Evolutionary conservation across 148 eudicot genomes (phyloP).

Genomic region (Fagopyrum tataricum): DNA sequence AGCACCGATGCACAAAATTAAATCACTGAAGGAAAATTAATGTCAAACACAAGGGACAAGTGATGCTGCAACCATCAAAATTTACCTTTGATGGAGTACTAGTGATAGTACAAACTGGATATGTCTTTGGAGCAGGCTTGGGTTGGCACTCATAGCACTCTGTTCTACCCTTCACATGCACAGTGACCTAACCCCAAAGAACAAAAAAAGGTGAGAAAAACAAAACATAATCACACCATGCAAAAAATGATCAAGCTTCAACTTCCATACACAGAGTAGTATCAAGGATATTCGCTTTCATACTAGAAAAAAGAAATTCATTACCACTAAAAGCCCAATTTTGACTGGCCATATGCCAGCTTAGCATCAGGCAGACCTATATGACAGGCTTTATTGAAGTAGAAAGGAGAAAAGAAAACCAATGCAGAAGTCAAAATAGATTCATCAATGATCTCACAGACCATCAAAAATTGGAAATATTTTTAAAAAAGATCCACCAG

Average conservation of each 20-base stretch:
- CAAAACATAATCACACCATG: not conserved
- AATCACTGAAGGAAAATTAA: constrained; percentile 2
- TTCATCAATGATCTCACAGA: not conserved
- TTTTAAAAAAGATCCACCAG: not conserved
- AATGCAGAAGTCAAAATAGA: not conserved
- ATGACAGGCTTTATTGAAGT: not conserved
- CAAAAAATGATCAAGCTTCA: not conserved
- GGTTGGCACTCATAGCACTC: constrained; percentile 98
- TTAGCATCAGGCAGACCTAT: constrained; percentile 6
- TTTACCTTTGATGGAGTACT: constrained; percentile 95
- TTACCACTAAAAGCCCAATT: not conserved
- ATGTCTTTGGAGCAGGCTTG: constrained; percentile 91
- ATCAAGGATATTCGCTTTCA: not conserved
- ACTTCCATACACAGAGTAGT: not conserved
- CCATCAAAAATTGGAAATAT: not conserved
- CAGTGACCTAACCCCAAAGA: constrained; percentile 59
- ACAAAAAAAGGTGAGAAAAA: constrained; percentile 7
- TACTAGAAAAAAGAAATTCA: not conserved
- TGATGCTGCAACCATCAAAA: constrained; percentile 1
- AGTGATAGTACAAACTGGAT: constrained; percentile 99
- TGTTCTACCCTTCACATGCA: constrained; percentile 79
- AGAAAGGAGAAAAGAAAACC: not conserved
- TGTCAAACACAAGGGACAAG: not conserved
- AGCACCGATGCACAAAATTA: not conserved
- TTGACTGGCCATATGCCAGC: not conserved